Conservation (phyloP, 208 protist species). For the Porcisia deanei region DNA sequence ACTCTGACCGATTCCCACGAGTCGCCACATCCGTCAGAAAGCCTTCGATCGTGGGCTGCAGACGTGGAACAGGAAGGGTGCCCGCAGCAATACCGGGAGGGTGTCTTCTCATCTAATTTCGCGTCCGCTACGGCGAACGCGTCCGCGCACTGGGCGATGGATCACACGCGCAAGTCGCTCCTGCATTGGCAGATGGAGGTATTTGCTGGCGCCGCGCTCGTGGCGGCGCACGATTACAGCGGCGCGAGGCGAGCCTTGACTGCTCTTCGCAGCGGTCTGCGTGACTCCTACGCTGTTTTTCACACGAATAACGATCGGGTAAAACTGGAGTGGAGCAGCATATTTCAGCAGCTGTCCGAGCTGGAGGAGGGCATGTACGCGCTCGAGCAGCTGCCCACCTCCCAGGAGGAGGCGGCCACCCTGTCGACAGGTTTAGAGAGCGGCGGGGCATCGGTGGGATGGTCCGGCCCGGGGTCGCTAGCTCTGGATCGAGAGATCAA, state of each 20-base stretch:
- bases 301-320: conserved; percentile 70
- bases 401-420: conserved; percentile 11
- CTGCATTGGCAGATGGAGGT: conserved; percentile 59
- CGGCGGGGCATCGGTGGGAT: background rate
- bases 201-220: conserved; percentile 61
- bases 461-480: conserved; percentile 13
- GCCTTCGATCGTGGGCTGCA: background rate
- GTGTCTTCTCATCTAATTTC: background rate
- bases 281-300: conserved; percentile 72
- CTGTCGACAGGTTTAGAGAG: conserved; percentile 4
- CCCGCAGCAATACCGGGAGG: background rate
- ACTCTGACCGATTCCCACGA: background rate
- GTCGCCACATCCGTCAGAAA: background rate
- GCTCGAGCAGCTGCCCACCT: conserved; percentile 46
- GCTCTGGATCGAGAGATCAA: conserved; percentile 23
- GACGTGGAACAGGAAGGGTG: conserved; percentile 1
- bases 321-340: conserved; percentile 72
- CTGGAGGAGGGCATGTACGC: conserved; percentile 83
- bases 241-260: conserved; percentile 57
- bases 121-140: background rate
- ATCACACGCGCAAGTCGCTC: conserved; percentile 17
- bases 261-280: conserved; percentile 47
- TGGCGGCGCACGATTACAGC: conserved; percentile 55
- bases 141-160: background rate
- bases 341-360: conserved; percentile 86